Percentiles rank a stretch among this genome's conserved stretches.
Conservation (phyloP, 139 green algal genomes). For the Asterochloris erici region DNA sequence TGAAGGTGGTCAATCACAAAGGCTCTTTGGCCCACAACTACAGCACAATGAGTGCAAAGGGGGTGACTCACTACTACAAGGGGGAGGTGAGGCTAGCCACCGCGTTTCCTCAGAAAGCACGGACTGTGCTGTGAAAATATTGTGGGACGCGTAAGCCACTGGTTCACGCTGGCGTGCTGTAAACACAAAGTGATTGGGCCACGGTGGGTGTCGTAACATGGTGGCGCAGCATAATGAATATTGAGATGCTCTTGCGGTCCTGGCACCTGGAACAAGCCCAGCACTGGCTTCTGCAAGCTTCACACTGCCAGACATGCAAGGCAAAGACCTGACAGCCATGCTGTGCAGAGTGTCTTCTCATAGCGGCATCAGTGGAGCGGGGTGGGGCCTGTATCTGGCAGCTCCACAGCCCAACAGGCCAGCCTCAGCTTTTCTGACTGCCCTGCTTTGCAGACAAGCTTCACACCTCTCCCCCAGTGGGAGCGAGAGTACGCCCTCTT, state of each 20-base stretch:
- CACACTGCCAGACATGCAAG: not conserved
- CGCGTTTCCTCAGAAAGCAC: not conserved
- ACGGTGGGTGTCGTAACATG: not conserved
- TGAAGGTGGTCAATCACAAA: conserved; percentile 38
- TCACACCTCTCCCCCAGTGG: conserved; percentile 51
- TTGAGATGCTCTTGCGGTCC: not conserved
- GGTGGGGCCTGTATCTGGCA: not conserved
- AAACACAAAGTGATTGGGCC: not conserved
- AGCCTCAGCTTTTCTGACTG: not conserved
- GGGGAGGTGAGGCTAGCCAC: not conserved
- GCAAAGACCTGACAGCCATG: not conserved
- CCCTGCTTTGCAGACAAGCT: conserved; percentile 32
- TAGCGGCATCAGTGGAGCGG: no score
- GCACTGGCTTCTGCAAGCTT: not conserved
- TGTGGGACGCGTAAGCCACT: not conserved
- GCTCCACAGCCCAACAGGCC: no score
- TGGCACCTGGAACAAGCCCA: not conserved
- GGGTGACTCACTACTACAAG: conserved; percentile 54
- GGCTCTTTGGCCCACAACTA: conserved; percentile 18
- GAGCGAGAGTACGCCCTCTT: conserved; percentile 66
- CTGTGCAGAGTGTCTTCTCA: not conserved
- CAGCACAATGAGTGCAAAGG: conserved; percentile 53
- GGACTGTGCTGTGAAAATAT: not conserved
- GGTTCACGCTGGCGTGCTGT: not conserved
- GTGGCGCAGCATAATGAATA: no score